Conservation (phyloP, 192 early-diverging fungal species). For the Physocladia obscura region DNA sequence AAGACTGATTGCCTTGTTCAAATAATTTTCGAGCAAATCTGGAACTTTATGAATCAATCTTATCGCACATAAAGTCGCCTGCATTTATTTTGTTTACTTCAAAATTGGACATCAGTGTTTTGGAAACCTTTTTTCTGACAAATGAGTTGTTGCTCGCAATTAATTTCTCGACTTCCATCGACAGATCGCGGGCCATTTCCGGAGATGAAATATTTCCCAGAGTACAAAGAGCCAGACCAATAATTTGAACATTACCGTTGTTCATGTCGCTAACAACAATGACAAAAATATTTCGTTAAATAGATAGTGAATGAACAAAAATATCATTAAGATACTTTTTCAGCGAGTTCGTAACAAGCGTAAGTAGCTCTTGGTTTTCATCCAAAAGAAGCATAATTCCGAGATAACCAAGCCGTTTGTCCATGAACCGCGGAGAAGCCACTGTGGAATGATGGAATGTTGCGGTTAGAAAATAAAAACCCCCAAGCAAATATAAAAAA, state of each 20-base stretch:
- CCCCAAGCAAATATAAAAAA: not conserved
- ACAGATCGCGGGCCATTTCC: slow-evolving; percentile 93
- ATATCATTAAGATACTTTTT: slow-evolving; percentile 93
- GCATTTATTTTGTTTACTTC: too few relatives aligned
- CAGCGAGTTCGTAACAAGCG: slow-evolving; percentile 95
- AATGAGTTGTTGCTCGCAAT: slow-evolving; percentile 89
- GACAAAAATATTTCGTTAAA: not conserved
- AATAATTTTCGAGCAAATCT: slow-evolving; percentile 86
- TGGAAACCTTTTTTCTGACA: slow-evolving; percentile 87
- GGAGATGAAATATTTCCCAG: slow-evolving; percentile 94
- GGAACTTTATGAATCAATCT: slow-evolving; percentile 90
- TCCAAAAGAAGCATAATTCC: slow-evolving; percentile 97
- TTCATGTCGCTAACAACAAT: slow-evolving; percentile 80
- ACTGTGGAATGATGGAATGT: slow-evolving; percentile 43
- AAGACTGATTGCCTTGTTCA: slow-evolving; percentile 67
- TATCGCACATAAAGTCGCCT: slow-evolving; percentile 91
- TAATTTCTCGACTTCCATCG: slow-evolving; percentile 89
- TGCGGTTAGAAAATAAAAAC: not conserved
- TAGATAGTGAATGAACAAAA: not conserved
- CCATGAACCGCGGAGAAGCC: slow-evolving; percentile 87
- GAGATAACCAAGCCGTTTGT: slow-evolving; percentile 97
- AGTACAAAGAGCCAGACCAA: slow-evolving; percentile 95
- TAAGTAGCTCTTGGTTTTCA: slow-evolving; percentile 96
- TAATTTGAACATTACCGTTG: slow-evolving; percentile 91
- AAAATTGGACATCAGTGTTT: slow-evolving; percentile 10